Conservation (phyloP, 2,329 filamentous ascomycete genomes). For the Epichloe baconii region DNA sequence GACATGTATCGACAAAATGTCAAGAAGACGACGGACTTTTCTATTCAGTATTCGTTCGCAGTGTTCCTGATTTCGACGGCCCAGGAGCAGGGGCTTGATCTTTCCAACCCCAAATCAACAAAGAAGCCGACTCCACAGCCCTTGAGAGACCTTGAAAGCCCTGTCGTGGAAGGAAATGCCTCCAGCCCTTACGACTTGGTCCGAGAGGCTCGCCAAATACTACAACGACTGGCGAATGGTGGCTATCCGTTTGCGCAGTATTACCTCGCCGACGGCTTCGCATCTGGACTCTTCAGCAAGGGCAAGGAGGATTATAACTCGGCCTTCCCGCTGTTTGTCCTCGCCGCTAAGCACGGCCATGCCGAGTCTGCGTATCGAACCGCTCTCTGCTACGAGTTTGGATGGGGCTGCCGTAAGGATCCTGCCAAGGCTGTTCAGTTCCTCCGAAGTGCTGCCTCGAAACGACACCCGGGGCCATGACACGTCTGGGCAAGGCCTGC, state of each 20-base stretch:
- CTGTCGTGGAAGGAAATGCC: slow-evolving; percentile 31
- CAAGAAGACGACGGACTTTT: slow-evolving; percentile 86
- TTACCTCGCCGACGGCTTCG: slow-evolving; percentile 88
- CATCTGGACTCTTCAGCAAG: slow-evolving; percentile 90
- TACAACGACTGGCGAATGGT: slow-evolving; percentile 73
- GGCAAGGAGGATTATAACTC: slow-evolving; percentile 84
- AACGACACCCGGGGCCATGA: slow-evolving; percentile 90
- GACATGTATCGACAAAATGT: slow-evolving; percentile 97
- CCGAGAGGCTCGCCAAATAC: slow-evolving; percentile 75
- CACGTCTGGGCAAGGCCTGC: slow-evolving; percentile 81
- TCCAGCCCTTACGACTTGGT: slow-evolving; percentile 56
- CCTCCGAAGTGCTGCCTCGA: slow-evolving; percentile 77
- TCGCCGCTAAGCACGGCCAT: slow-evolving; percentile 93
- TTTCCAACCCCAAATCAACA: slow-evolving; percentile 31
- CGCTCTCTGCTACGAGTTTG: slow-evolving; percentile 93
- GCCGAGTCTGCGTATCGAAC: slow-evolving; percentile 91
- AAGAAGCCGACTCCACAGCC: slow-evolving; percentile 32
- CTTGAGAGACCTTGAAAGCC: slow-evolving; percentile 32
- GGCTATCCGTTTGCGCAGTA: slow-evolving; percentile 97
- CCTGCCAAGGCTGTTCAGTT: slow-evolving; percentile 88
- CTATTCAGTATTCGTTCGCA: slow-evolving; percentile 92
- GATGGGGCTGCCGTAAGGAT: slow-evolving; percentile 88
- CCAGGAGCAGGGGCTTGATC: slow-evolving; percentile 56
- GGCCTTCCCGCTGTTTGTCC: slow-evolving; percentile 83
- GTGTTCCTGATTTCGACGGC: slow-evolving; percentile 86